These are phyloP conservation scores for Chrysoporthe puriensis DNA, from an alignment of 2,329 filamentous ascomycete genomes.

Conservation along the genomic window DNA sequence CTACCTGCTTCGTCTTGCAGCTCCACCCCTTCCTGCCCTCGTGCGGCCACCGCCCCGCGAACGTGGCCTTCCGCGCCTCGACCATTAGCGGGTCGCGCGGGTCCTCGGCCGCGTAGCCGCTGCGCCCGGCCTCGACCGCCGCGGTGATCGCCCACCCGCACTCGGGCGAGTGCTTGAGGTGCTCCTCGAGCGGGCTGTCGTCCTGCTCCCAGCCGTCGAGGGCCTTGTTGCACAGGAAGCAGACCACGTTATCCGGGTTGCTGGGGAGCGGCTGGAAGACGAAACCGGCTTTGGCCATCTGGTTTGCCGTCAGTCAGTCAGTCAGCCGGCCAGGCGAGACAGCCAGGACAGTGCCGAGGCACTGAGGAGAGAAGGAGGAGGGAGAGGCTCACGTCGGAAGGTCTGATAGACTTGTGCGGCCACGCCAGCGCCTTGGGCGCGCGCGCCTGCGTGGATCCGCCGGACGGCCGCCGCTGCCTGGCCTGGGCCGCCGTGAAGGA, in stretches of 20 bases:
- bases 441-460: constrained; percentile 55
- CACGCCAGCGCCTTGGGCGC: constrained; percentile 66
- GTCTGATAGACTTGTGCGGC: constrained; percentile 67
- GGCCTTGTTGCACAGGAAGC: constrained; percentile 82
- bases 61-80: constrained; percentile 80
- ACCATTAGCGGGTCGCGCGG: constrained; percentile 73
- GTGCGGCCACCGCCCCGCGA: constrained; percentile 85
- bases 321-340: constrained; percentile 25
- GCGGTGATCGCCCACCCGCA: constrained; percentile 86
- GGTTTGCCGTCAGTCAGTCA: constrained; percentile 12
- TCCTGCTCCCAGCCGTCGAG: constrained; percentile 91
- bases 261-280: constrained; percentile 78
- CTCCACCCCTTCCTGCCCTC: constrained; percentile 87
- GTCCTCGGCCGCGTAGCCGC: constrained; percentile 70
- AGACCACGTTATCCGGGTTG: constrained; percentile 85
- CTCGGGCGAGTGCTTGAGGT: constrained; percentile 77
- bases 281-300: constrained; percentile 92
- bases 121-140: constrained; percentile 63
- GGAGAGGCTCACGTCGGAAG: constrained; percentile 63
- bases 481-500: constrained; percentile 74
- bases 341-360: not conserved
- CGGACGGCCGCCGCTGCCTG: constrained; percentile 71
- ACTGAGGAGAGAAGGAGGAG: not conserved
- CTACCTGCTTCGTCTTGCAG: constrained; percentile 84
- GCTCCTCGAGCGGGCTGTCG: constrained; percentile 83